Evolutionary conservation across 441 rosid species (phyloP).

Genomic region (Erysimum cheiri): DNA sequence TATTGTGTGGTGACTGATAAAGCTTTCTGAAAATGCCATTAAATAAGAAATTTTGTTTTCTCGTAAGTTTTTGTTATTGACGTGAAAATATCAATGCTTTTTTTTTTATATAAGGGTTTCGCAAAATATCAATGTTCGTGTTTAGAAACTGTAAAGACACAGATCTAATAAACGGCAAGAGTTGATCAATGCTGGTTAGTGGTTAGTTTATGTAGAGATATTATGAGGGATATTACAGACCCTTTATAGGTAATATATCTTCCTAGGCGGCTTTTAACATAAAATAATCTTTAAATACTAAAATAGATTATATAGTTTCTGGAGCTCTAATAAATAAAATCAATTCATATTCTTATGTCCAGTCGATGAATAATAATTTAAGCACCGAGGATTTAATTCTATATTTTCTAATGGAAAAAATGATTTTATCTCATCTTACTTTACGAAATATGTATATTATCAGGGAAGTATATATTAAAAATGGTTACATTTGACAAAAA

Average conservation of each 20-base stretch:
- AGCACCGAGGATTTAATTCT: not conserved
- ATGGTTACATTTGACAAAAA: too few relatives aligned
- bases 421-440: too few relatives aligned
- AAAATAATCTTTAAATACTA: too few relatives aligned
- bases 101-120: not conserved
- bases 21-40: slow-evolving; percentile 7
- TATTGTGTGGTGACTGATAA: slow-evolving; percentile 18
- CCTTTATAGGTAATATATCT: too few relatives aligned
- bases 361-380: not conserved
- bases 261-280: too few relatives aligned
- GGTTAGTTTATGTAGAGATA: not conserved
- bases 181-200: slow-evolving; percentile 11
- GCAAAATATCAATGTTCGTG: slow-evolving; percentile 12
- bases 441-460: too few relatives aligned
- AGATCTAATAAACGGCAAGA: slow-evolving; percentile 1
- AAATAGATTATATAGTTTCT: too few relatives aligned
- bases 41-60: not conserved
- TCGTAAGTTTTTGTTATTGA: slow-evolving; percentile 18
- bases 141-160: slow-evolving; percentile 21
- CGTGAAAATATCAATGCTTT: not conserved
- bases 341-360: not conserved
- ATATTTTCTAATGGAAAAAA: not conserved
- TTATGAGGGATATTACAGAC: not conserved
- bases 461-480: too few relatives aligned
- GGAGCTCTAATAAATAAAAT: not conserved